Evolutionary conservation across 768 basidiomycete species (phyloP).

Genomic region (Aureoboletus auriporus): DNA sequence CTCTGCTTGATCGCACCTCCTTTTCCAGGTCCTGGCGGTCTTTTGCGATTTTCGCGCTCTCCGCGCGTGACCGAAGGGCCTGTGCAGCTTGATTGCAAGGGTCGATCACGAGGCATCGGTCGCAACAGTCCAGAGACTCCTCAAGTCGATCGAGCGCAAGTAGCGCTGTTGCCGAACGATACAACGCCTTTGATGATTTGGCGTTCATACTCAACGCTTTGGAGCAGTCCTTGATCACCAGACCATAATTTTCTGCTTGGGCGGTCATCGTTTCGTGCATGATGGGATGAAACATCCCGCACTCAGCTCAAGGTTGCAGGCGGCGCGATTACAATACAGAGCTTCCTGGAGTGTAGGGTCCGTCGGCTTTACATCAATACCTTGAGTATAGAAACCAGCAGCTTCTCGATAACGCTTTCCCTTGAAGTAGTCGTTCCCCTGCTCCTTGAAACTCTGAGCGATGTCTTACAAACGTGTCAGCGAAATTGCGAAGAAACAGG

Average conservation of each 20-base stretch:
- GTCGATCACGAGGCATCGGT: conserved; percentile 61
- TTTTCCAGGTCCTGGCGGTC: conserved; percentile 50
- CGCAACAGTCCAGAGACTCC: conserved; percentile 83
- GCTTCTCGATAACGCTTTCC: conserved; percentile 87
- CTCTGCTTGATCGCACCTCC: conserved; percentile 44
- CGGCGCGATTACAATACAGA: conserved; percentile 85
- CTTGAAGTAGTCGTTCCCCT: conserved; percentile 93
- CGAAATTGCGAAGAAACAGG: not conserved
- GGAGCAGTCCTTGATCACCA: conserved; percentile 83
- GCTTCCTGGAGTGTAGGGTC: conserved; percentile 56
- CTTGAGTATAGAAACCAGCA: conserved; percentile 84
- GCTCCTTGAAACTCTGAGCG: conserved; percentile 89
- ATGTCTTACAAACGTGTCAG: conserved; percentile 52
- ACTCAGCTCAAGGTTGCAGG: conserved; percentile 89
- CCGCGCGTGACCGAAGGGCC: conserved; percentile 44
- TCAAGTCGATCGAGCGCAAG: conserved; percentile 67
- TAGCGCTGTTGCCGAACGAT: conserved; percentile 79
- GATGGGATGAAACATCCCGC: conserved; percentile 21
- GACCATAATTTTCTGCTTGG: conserved; percentile 77
- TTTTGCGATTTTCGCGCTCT: conserved; percentile 44
- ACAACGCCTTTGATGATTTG: conserved; percentile 76
- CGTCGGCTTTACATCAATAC: conserved; percentile 77
- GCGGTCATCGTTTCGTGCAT: not conserved
- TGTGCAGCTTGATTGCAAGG: conserved; percentile 51
- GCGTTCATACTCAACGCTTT: conserved; percentile 60